phyloP scores from a whole-genome alignment of 2,329 filamentous ascomycete species.

The Metarhizium robertsii region DNA sequence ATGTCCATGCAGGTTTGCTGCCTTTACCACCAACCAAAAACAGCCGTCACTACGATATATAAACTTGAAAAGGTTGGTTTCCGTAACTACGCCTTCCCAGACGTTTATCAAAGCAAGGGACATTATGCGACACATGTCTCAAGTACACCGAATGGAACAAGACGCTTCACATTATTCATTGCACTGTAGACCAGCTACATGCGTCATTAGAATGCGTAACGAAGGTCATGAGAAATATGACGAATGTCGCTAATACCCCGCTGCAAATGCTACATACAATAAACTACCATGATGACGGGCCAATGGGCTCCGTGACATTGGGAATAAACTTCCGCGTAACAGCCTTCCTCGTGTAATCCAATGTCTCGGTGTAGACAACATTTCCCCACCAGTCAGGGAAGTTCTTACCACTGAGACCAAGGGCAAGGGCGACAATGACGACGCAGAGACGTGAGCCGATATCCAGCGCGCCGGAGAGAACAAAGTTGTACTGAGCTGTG shows the following conservation, averaged over 20 bases:
- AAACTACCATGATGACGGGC: conserved; percentile 16
- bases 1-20: too few species aligned
- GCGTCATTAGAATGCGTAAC: neutral
- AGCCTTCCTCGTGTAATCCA: conserved; percentile 16
- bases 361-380: conserved; percentile 21
- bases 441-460: conserved; percentile 46
- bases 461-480: conserved; percentile 46
- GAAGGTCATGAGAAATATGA: neutral
- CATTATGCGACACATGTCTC: too few species aligned
- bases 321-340: conserved; percentile 15
- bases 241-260: neutral
- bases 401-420: conserved; percentile 13
- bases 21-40: too few species aligned
- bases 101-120: too few species aligned
- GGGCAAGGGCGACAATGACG: conserved; percentile 36
- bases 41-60: too few species aligned
- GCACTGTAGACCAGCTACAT: neutral
- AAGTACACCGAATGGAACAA: neutral
- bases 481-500: conserved; percentile 40
- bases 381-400: conserved; percentile 41
- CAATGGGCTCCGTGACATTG: conserved; percentile 17
- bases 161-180: neutral
- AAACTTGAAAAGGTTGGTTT: too few species aligned
- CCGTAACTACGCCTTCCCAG: too few species aligned
- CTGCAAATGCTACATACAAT: neutral